Base-by-base conservation (phyloP, 1,139 yeast genomes). In the Pichia sp. region DNA sequence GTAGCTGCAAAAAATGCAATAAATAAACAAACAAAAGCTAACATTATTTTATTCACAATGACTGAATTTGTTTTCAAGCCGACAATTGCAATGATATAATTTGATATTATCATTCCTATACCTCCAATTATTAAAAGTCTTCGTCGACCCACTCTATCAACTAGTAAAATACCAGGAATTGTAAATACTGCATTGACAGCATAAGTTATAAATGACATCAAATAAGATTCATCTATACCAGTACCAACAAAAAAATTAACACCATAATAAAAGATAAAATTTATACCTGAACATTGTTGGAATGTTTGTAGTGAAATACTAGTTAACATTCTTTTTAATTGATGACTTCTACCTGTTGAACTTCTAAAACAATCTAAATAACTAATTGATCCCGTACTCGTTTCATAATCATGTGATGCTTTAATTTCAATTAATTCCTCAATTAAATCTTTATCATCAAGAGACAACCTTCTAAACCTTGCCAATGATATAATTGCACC, bases 381-480 rank as follows among this genome's bases (percentile, higher is more conserved):
- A 3, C 75, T 61, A 0, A 78, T 69, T 27, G 68, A 60, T 1
- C 86, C 84, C 53, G 77, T 78, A 21, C 84, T 78, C 53, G 70
- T 63, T 57, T 82, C 89, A 59, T 81, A 81, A 58, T 82, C 89
- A 58, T 79, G 80, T 48, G 79, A 76, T 4, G 89, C 89, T 54
- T 82, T 82, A 44, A 83, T 81, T 54, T 83, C 91, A 20, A 81
- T 84, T 42, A 82, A 63, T 58, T 82, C 91, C 61, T 83, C 89
- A 43, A 83, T 70, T 32, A 82, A 64, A 42, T 76, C 80, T 3
- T 79, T 74, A 56, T 82, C 87, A 49, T 74, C 72, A 63, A 65
- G 59, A 3, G 59, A 58, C 21, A 60, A 44, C 27, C 62, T 49
- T 38, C 66, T 44, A n/a, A 66, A 61, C 42, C 53, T 54, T 14